phyloP scores from a whole-genome alignment of 768 basidiomycete genomes.

The Lactarius tabidus region DNA sequence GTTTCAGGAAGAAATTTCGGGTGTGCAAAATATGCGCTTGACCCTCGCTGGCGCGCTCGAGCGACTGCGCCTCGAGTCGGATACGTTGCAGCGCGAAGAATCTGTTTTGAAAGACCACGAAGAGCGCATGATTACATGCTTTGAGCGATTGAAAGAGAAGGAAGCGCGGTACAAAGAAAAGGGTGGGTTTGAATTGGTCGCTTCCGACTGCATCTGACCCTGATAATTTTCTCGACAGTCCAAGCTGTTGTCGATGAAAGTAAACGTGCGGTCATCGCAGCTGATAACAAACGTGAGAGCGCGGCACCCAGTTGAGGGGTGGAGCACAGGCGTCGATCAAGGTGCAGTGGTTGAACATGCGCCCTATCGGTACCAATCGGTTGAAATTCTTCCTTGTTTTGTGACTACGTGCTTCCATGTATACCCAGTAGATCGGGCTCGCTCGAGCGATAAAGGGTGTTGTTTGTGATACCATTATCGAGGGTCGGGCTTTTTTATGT shows the following conservation, averaged over 20 bases:
- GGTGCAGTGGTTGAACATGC: background rate
- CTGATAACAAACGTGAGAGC: constrained; percentile 42
- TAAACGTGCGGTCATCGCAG: constrained; percentile 41
- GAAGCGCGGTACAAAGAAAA: constrained; percentile 41
- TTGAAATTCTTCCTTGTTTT: background rate
- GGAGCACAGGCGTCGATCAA: background rate
- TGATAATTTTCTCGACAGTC: constrained; percentile 31
- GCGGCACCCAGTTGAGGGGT: constrained; percentile 23
- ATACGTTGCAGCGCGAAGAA: constrained; percentile 41
- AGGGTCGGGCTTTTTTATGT: constrained; percentile 8
- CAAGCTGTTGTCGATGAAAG: constrained; percentile 43
- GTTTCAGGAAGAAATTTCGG: constrained; percentile 60
- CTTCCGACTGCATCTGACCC: background rate
- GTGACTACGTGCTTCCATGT: background rate
- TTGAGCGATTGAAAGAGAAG: constrained; percentile 40
- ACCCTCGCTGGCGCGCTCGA: constrained; percentile 45
- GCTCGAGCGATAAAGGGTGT: background rate
- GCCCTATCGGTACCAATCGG: background rate
- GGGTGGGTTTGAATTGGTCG: constrained; percentile 30
- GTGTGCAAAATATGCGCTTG: constrained; percentile 52
- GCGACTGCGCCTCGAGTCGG: constrained; percentile 38
- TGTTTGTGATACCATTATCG: constrained; percentile 4
- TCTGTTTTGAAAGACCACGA: constrained; percentile 41
- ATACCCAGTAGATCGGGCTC: constrained; percentile 12
- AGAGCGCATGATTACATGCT: constrained; percentile 36